A percentile compares a stretch with the other conserved stretches of the same genome.
phyloP scores from a whole-genome alignment of 2,329 filamentous ascomycete species.

The Rugonectria rugulosa region DNA sequence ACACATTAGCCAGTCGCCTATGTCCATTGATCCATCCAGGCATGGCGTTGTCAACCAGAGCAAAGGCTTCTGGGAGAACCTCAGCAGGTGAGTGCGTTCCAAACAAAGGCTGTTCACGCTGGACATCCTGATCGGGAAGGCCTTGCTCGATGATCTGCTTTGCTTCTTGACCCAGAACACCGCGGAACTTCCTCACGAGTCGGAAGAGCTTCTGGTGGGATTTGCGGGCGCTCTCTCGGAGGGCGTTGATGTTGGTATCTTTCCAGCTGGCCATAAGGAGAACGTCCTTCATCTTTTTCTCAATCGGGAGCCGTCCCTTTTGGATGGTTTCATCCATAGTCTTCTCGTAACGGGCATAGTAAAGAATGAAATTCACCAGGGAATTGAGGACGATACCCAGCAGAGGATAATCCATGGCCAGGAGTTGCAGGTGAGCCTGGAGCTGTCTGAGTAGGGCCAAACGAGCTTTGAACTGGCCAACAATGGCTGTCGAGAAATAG shows the following conservation, averaged over 20 bases:
- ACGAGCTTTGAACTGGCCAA: constrained; percentile 82
- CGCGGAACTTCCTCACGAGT: constrained; percentile 88
- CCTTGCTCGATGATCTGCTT: constrained; percentile 68
- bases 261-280: constrained; percentile 96
- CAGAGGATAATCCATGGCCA: constrained; percentile 65
- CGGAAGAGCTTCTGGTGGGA: constrained; percentile 94
- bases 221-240: constrained; percentile 86
- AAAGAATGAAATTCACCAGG: constrained; percentile 77
- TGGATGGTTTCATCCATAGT: constrained; percentile 70
- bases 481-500: constrained; percentile 80
- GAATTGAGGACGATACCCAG: constrained; percentile 68
- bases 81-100: constrained; percentile 6
- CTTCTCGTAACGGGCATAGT: constrained; percentile 76
- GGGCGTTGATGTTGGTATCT: constrained; percentile 90
- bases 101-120: constrained; percentile 7
- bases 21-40: constrained; percentile 55
- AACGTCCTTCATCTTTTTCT: constrained; percentile 93
- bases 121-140: constrained; percentile 59
- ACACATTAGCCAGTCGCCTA: constrained; percentile 74
- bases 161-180: constrained; percentile 78
- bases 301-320: constrained; percentile 75
- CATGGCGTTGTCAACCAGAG: constrained; percentile 36
- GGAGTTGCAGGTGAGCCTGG: constrained; percentile 69
- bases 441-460: constrained; percentile 73
- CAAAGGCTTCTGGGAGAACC: constrained; percentile 27